phyloP scores from a whole-genome alignment of 2,329 filamentous ascomycete genomes.

The Alternaria metachromatica region DNA sequence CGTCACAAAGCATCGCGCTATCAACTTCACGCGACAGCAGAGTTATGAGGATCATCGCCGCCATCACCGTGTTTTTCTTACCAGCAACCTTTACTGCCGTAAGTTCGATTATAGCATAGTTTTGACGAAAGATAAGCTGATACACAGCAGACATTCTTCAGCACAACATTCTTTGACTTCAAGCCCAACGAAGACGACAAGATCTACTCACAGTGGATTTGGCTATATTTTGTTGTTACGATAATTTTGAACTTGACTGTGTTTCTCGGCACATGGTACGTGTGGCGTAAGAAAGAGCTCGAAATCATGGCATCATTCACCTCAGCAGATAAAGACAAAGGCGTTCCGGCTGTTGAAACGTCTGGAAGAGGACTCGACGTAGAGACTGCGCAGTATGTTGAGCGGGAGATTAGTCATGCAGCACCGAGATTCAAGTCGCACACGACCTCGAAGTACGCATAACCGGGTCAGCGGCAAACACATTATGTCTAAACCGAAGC shows the following conservation, averaged over 20 bases:
- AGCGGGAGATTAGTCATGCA: not conserved
- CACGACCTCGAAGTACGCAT: no score
- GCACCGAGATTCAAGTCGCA: no score
- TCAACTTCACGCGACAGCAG: slow-evolving; percentile 25
- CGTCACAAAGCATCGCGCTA: slow-evolving; percentile 20
- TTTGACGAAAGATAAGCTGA: no score
- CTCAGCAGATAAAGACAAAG: not conserved
- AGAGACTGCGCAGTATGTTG: not conserved
- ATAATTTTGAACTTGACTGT: slow-evolving; percentile 14
- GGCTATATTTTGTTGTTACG: slow-evolving; percentile 29
- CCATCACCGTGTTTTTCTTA: slow-evolving; percentile 33
- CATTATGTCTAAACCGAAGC: not conserved
- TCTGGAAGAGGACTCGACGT: not conserved
- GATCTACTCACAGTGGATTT: slow-evolving; percentile 26
- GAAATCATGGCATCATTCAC: slow-evolving; percentile 6
- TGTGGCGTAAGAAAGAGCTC: slow-evolving; percentile 26
- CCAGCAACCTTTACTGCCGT: slow-evolving; percentile 34
- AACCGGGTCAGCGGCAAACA: not conserved
- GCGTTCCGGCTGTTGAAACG: not conserved
- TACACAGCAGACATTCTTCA: slow-evolving; percentile 24
- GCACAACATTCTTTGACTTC: slow-evolving; percentile 29
- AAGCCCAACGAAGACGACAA: slow-evolving; percentile 3
- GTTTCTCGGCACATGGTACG: slow-evolving; percentile 10
- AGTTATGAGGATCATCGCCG: slow-evolving; percentile 30
- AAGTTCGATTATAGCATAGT: not conserved